A percentile compares a stretch with the other conserved stretches of the same genome.
phyloP scores from a whole-genome alignment of 345 rosid species.

The Rhodamnia argentea region DNA sequence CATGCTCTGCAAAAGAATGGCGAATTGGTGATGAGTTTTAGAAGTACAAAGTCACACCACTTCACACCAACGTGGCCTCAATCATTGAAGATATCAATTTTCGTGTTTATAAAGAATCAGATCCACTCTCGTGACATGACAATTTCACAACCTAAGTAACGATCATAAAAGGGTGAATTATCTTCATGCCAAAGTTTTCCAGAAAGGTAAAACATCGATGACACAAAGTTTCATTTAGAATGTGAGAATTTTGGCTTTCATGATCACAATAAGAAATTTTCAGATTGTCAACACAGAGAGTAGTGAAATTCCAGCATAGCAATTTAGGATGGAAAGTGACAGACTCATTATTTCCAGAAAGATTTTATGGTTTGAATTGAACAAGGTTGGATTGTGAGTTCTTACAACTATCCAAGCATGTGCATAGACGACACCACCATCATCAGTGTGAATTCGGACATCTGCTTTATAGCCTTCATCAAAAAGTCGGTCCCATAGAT shows the following conservation, averaged over 20 bases:
- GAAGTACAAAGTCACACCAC: not conserved
- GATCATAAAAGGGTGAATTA: not conserved
- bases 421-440: slow-evolving; percentile 46
- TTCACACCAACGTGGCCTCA: not conserved
- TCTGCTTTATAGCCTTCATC: slow-evolving; percentile 67
- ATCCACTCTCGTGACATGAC: not conserved
- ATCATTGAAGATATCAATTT: not conserved
- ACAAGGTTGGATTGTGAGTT: not conserved
- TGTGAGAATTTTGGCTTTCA: not conserved
- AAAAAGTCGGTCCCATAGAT: slow-evolving; percentile 65
- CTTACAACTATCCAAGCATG: slow-evolving; percentile 72
- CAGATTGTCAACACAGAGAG: not conserved
- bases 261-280: not conserved
- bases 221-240: not conserved
- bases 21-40: not conserved
- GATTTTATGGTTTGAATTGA: not conserved
- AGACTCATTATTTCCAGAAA: not conserved
- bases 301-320: not conserved
- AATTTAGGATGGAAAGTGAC: not conserved
- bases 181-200: not conserved
- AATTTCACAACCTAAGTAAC: not conserved
- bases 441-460: slow-evolving; percentile 38
- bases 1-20: slow-evolving; percentile 40
- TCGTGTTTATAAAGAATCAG: not conserved
- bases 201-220: not conserved